Conservation (phyloP, 768 basidiomycete species). For the Lactarius trivialis region DNA sequence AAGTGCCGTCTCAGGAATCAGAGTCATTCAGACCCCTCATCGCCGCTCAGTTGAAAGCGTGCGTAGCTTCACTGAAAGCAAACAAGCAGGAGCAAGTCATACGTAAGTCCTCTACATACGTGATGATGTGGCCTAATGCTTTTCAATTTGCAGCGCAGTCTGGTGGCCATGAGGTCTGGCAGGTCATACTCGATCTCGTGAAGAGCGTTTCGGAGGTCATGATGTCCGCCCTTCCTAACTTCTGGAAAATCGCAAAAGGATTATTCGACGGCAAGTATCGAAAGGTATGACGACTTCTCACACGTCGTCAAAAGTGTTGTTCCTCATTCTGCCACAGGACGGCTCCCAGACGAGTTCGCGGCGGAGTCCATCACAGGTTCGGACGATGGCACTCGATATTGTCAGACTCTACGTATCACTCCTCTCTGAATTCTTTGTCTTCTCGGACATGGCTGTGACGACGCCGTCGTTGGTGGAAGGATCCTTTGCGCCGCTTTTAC, state of each 20-base stretch:
- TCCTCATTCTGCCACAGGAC: constrained; percentile 21
- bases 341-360: constrained; percentile 41
- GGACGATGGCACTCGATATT: constrained; percentile 83
- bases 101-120: constrained; percentile 35
- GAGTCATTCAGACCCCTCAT: constrained; percentile 40
- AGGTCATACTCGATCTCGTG: constrained; percentile 66
- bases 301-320: background rate
- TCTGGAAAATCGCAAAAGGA: constrained; percentile 87
- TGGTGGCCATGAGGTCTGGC: constrained; percentile 75
- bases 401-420: constrained; percentile 79
- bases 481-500: constrained; percentile 48
- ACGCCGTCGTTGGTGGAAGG: constrained; percentile 38
- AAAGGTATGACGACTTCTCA: constrained; percentile 45
- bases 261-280: constrained; percentile 93
- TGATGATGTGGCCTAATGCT: no score
- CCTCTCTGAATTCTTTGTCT: constrained; percentile 77
- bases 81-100: constrained; percentile 58
- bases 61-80: constrained; percentile 52
- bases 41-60: constrained; percentile 51
- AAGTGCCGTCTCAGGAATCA: constrained; percentile 32
- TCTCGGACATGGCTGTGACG: constrained; percentile 73
- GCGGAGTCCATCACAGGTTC: constrained; percentile 77
- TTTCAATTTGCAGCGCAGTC: constrained; percentile 47
- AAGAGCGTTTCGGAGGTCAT: constrained; percentile 85
- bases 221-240: constrained; percentile 78